phyloP scores from a whole-genome alignment of 1,284 basidiomycete species.

The Cryptococcus sp. region DNA sequence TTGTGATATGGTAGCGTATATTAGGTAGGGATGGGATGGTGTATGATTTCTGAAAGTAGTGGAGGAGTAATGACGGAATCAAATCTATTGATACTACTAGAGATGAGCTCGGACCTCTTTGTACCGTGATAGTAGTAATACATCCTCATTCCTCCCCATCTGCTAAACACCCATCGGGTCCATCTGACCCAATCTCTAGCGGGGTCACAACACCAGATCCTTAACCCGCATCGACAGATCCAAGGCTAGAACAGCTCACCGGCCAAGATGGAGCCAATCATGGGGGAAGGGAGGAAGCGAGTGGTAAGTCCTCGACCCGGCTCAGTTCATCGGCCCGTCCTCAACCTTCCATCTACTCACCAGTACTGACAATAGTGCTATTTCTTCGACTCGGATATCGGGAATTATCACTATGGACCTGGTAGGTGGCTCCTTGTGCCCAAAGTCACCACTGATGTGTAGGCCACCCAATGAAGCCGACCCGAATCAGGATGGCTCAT shows the following conservation, averaged over 20 bases:
- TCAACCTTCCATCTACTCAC: too few species aligned
- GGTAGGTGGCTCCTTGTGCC: slow-evolving; percentile 62
- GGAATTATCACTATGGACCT: slow-evolving; percentile 97
- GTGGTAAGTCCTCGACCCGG: slow-evolving; percentile 60
- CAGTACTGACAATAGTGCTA: slow-evolving; percentile 64
- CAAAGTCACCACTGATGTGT: background rate
- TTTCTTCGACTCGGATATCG: slow-evolving; percentile 97
- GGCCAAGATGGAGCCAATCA: slow-evolving; percentile 59
- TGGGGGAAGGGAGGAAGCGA: slow-evolving; percentile 76
- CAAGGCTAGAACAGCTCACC: too few species aligned
- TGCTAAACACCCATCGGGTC: too few species aligned
- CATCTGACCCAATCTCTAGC: too few species aligned
- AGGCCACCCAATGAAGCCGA: slow-evolving; percentile 94
- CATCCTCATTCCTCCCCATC: too few species aligned
- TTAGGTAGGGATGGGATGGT: background rate
- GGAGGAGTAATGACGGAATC: background rate
- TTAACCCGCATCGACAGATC: too few species aligned
- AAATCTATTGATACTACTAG: background rate
- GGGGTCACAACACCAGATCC: too few species aligned
- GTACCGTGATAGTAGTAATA: too few species aligned
- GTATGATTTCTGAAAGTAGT: too few species aligned
- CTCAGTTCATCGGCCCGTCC: too few species aligned
- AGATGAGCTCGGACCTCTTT: background rate
- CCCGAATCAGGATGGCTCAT: slow-evolving; percentile 87
- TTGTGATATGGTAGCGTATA: background rate